Percentiles rank a stretch among this genome's conserved stretches.
phyloP scores from a whole-genome alignment of 1,284 basidiomycete species.

The Moesziomyces sp. region DNA sequence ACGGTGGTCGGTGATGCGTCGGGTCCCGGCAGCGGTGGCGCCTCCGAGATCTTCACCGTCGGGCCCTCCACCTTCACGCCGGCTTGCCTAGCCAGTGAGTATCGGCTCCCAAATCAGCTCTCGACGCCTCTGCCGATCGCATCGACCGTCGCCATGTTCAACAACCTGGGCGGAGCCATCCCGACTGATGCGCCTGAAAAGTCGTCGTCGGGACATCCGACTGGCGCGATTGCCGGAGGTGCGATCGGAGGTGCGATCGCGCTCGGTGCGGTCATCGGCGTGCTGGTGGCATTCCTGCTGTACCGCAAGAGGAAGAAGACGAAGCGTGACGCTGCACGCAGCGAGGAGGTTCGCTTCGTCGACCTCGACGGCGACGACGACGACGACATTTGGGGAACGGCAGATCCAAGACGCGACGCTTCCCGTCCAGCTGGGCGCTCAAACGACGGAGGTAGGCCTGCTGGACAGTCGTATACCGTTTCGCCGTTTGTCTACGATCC shows the following conservation, averaged over 20 bases:
- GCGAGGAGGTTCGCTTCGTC: conserved; percentile 53
- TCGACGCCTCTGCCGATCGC: conserved; percentile 26
- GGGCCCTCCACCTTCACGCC: conserved; percentile 11
- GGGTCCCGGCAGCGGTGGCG: conserved; percentile 49
- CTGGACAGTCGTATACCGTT: conserved; percentile 27
- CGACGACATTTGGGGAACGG: conserved; percentile 10
- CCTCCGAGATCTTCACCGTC: conserved; percentile 40
- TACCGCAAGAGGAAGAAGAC: conserved; percentile 46
- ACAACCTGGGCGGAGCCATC: conserved; percentile 49
- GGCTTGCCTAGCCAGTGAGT: conserved; percentile 24
- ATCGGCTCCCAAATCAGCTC: conserved; percentile 17
- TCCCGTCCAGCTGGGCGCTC: conserved; percentile 8
- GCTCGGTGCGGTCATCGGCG: conserved; percentile 40
- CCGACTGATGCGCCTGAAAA: conserved; percentile 1
- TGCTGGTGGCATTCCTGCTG: conserved; percentile 41
- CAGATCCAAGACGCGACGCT: conserved; percentile 8
- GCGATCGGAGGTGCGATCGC: conserved; percentile 56
- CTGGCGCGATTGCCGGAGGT: conserved; percentile 55
- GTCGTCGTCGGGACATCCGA: conserved; percentile 5
- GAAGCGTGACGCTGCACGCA: conserved; percentile 43
- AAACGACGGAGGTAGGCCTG: conserved; percentile 2
- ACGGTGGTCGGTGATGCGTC: conserved; percentile 45
- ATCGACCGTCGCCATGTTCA: conserved; percentile 33
- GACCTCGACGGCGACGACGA: conserved; percentile 58
- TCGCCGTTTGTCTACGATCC: conserved; percentile 53